phyloP scores from a whole-genome alignment of 75 land plant genomes.

The Ceratopteris richardii region DNA sequence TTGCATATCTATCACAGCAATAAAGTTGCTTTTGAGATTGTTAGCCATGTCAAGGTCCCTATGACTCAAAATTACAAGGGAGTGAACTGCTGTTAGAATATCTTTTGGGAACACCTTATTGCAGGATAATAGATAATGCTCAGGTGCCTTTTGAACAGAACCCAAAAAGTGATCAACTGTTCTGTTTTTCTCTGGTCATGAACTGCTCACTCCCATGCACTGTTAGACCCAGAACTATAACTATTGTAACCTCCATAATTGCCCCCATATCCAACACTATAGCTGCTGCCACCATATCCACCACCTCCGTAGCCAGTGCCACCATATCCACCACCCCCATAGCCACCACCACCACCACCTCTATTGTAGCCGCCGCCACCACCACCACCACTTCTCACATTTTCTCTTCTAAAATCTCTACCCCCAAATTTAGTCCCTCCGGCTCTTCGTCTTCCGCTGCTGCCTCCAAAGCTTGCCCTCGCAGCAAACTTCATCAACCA shows the following conservation, averaged over 20 bases:
- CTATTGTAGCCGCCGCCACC: constrained; percentile 3
- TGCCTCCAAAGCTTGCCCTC: constrained; percentile 24
- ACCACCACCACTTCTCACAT: constrained; percentile 17
- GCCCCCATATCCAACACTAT: neutral
- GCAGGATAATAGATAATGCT: no score
- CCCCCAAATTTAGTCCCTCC: constrained; percentile 38
- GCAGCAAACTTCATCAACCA: constrained; percentile 48
- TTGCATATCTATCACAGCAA: no score
- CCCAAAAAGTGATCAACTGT: no score
- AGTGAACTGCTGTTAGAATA: no score
- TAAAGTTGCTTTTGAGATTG: no score
- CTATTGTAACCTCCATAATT: constrained; percentile 6
- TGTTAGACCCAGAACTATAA: neutral
- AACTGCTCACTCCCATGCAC: neutral
- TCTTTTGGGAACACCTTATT: no score
- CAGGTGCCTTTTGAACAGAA: no score
- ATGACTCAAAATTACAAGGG: no score
- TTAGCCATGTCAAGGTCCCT: no score
- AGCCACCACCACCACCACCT: constrained; percentile 10
- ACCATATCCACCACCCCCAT: neutral
- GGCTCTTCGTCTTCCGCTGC: constrained; percentile 23
- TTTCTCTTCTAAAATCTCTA: constrained; percentile 37
- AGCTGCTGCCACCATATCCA: neutral
- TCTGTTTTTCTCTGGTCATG: no score
- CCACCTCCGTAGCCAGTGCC: neutral